A percentile compares a stretch with the other conserved stretches of the same genome.
phyloP scores from a whole-genome alignment of 2,329 filamentous ascomycete genomes.

The Ustulina deusta region DNA sequence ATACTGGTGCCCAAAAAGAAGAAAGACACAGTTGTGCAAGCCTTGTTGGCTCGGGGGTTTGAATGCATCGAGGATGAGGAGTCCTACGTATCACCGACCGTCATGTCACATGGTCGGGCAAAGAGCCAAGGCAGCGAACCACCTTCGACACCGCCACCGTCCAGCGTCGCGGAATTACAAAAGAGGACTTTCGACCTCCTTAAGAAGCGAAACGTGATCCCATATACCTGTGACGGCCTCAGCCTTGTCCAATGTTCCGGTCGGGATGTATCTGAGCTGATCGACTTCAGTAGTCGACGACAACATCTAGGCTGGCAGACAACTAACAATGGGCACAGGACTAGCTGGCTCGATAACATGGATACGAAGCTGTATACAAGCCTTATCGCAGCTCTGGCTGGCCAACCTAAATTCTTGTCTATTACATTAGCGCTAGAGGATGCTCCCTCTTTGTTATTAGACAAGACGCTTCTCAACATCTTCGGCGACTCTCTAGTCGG shows the following conservation, averaged over 20 bases:
- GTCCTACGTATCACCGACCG: conserved; percentile 70
- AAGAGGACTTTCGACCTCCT: conserved; percentile 85
- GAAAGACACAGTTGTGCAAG: conserved; percentile 78
- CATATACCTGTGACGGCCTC: conserved; percentile 75
- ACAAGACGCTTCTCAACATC: conserved; percentile 73
- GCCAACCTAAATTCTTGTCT: conserved; percentile 77
- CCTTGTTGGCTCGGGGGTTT: conserved; percentile 83
- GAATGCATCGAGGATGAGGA: conserved; percentile 81
- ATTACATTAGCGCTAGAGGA: conserved; percentile 79
- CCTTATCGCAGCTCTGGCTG: conserved; percentile 70
- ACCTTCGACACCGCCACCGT: conserved; percentile 80
- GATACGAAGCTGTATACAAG: conserved; percentile 73
- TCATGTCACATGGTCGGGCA: conserved; percentile 54
- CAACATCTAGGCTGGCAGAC: conserved; percentile 53
- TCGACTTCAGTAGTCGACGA: conserved; percentile 52
- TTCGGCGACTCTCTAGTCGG: conserved; percentile 82
- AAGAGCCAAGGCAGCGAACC: conserved; percentile 55
- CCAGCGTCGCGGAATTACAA: conserved; percentile 83
- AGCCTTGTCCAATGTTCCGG: conserved; percentile 87
- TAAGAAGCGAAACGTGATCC: conserved; percentile 79
- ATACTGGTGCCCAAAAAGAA: conserved; percentile 87
- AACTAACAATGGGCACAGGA: conserved; percentile 53
- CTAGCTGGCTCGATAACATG: conserved; percentile 68
- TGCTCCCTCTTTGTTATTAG: conserved; percentile 78
- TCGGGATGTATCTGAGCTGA: conserved; percentile 59